A percentile compares a stretch with the other conserved stretches of the same genome.
Conservation (phyloP, 2,329 filamentous ascomycete species). For the Aspergillus sp. region DNA sequence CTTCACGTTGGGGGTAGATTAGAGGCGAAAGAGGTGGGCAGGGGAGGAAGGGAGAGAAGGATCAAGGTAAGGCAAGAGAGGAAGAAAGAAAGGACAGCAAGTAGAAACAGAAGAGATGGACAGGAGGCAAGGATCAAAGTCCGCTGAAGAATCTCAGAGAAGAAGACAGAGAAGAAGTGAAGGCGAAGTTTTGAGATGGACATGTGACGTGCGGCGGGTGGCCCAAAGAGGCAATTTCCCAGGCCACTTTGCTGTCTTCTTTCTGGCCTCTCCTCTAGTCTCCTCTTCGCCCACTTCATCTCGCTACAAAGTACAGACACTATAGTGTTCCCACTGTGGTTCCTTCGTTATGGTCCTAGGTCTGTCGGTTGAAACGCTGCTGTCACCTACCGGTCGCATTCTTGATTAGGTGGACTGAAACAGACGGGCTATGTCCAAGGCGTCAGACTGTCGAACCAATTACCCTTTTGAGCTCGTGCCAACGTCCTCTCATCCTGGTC, state of each 20-base stretch:
- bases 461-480: too few relatives aligned
- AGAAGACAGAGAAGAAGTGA: not conserved
- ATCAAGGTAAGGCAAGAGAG: not conserved
- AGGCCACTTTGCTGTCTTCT: not conserved
- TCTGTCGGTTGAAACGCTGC: not conserved
- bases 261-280: not conserved
- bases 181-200: not conserved
- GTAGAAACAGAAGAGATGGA: not conserved
- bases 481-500: not conserved
- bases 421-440: not conserved
- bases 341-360: too few relatives aligned
- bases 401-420: not conserved
- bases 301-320: not conserved
- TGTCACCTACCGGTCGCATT: not conserved
- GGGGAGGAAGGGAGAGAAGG: not conserved
- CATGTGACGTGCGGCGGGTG: conserved; percentile 1
- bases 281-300: not conserved
- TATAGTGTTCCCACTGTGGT: too few relatives aligned
- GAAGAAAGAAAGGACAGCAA: not conserved
- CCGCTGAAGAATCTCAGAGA: too few relatives aligned
- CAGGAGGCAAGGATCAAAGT: not conserved
- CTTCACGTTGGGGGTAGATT: not conserved
- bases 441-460: not conserved
- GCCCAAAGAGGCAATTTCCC: not conserved
- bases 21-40: not conserved